These are phyloP conservation scores for Fusarium proliferatum DNA, from an alignment of 2,329 filamentous ascomycete genomes.

Conservation along the genomic window DNA sequence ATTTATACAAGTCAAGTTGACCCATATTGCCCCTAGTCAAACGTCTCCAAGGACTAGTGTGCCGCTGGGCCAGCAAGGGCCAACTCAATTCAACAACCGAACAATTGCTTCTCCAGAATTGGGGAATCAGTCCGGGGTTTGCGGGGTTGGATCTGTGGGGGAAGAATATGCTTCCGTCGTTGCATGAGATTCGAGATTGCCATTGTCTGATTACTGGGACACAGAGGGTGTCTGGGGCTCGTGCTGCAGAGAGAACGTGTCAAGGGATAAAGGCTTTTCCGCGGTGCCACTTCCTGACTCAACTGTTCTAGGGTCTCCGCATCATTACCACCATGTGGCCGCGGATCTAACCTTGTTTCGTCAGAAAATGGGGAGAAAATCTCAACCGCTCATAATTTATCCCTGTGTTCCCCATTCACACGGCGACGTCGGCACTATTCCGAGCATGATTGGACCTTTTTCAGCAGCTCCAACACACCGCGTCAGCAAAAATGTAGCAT, in stretches of 20 bases:
- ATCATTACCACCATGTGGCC: conserved; percentile 14
- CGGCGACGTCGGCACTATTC: conserved; percentile 6
- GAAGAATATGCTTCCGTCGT: conserved; percentile 45
- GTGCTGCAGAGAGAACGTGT: not conserved
- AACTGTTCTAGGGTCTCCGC: conserved; percentile 13
- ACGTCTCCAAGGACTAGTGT: conserved; percentile 17
- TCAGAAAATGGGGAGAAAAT: conserved; percentile 35
- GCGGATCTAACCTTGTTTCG: conserved; percentile 41
- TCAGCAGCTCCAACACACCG: not conserved
- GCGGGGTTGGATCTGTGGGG: conserved; percentile 44
- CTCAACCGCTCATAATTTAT: conserved; percentile 26
- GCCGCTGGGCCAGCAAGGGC: not conserved
- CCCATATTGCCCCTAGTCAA: conserved; percentile 19
- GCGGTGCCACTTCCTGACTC: not conserved
- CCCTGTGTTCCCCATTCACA: conserved; percentile 1
- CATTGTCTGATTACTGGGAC: conserved; percentile 21
- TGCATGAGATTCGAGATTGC: conserved; percentile 28
- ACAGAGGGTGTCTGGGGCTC: not conserved
- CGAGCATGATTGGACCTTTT: not conserved
- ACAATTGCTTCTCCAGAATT: conserved; percentile 30
- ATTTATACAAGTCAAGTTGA: conserved; percentile 34
- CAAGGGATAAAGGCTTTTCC: conserved; percentile 41
- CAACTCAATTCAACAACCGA: conserved; percentile 16
- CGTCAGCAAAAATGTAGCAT: not conserved
- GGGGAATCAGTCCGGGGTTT: conserved; percentile 44